Conservation (phyloP, 352 stramenopile species). For the Phytophthora cryptogea region DNA sequence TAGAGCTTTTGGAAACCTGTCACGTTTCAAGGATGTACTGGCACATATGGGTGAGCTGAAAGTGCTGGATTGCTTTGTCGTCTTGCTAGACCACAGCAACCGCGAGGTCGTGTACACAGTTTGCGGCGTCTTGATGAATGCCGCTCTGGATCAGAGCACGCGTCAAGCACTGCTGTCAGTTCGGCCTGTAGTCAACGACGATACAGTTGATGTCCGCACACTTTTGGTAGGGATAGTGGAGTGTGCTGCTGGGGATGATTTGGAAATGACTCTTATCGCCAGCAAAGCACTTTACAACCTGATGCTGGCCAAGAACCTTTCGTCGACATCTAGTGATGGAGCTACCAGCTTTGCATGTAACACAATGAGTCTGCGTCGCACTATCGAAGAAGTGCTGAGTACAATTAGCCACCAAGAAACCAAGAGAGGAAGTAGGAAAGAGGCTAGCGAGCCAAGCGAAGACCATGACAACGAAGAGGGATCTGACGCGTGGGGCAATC, state of each 20-base stretch:
- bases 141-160: slow-evolving; percentile 54
- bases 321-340: not conserved
- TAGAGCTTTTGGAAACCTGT: slow-evolving; percentile 87
- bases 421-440: not conserved
- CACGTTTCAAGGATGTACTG: slow-evolving; percentile 73
- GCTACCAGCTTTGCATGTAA: slow-evolving; percentile 4
- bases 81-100: slow-evolving; percentile 78
- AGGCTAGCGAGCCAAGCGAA: slow-evolving; percentile 1
- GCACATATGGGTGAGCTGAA: slow-evolving; percentile 53
- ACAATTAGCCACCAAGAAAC: slow-evolving; percentile 14
- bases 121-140: slow-evolving; percentile 86
- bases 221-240: slow-evolving; percentile 61
- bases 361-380: slow-evolving; percentile 23
- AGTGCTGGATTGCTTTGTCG: slow-evolving; percentile 69
- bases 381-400: slow-evolving; percentile 37
- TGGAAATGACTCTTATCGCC: slow-evolving; percentile 76
- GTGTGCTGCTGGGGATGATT: slow-evolving; percentile 58
- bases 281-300: slow-evolving; percentile 89
- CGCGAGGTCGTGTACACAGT: slow-evolving; percentile 83
- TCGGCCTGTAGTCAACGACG: slow-evolving; percentile 22
- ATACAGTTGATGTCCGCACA: slow-evolving; percentile 39
- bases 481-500: slow-evolving; percentile 9
- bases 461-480: slow-evolving; percentile 19
- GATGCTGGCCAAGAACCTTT: slow-evolving; percentile 39
- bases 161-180: slow-evolving; percentile 42